These are phyloP conservation scores for Pleurotus giganteus DNA, from an alignment of 768 basidiomycete genomes.

Conservation along the genomic window DNA sequence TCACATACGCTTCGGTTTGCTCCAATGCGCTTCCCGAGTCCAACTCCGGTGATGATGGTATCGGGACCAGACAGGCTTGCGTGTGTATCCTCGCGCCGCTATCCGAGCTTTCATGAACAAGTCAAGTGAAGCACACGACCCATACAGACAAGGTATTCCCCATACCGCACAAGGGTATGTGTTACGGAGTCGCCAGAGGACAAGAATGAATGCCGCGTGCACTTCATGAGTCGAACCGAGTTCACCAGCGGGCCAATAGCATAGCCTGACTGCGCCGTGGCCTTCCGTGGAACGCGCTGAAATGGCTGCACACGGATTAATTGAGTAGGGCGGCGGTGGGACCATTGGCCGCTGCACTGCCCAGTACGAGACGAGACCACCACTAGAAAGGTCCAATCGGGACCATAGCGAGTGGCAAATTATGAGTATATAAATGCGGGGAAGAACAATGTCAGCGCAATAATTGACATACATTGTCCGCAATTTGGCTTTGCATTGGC, in stretches of 20 bases:
- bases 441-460: constrained; percentile 1
- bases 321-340: constrained; percentile 1
- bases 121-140: no score
- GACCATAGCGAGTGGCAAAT: not conserved
- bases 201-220: no score
- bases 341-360: constrained; percentile 1
- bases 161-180: not conserved
- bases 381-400: not conserved
- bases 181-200: not conserved
- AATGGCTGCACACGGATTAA: no score
- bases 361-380: not conserved
- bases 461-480: not conserved
- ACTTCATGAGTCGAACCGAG: no score
- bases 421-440: not conserved
- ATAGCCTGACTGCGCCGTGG: not conserved
- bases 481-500: not conserved
- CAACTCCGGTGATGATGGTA: no score
- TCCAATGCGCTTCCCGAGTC: no score
- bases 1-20: no score
- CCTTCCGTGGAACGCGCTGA: not conserved
- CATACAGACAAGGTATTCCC: no score
- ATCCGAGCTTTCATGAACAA: no score
- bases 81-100: no score
- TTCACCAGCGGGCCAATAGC: not conserved
- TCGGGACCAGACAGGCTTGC: no score